Evolutionary conservation across 805 yeast genomes (phyloP), one percentile per base, ranked within the genome.

Genomic region (Nakazawaea siamensis): DNA sequence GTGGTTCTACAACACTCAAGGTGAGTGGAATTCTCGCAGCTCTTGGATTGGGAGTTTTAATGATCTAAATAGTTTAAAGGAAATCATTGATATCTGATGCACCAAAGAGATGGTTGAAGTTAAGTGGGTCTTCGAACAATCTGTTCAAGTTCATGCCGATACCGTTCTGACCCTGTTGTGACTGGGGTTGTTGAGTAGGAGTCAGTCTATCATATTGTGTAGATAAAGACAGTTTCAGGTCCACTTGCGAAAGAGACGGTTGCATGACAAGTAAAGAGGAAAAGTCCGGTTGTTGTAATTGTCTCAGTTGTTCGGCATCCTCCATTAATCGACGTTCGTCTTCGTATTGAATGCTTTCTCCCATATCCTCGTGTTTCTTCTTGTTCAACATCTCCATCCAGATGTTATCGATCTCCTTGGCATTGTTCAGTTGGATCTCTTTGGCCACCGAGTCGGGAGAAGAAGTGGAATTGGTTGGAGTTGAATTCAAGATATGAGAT

Each of bases 351-450:
- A 33, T 24, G 12, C 14, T 27, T 3, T 33, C 40, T 18, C 30
- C 31, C 2, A 37, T 13, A 25, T 33, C 34, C 13, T 29, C 25
- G 16, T 24, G 37, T 14, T 33, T 33, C 27, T 29, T 37, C 11
- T 18, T 29, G 18, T 29, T 37, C 25, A 37, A 13, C 27, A 37
- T 19, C 12, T 20, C 25, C 7, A 37, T 11, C 40, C 40, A 37
- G 8, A 37, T 19, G 15, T 28, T 19, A 25, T 37, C 40, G 13
- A 33, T 31, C 14, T 29, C 35, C 11, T 17, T 34, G 19, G 20
- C 15, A 16, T n/a, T 24, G 14, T 10, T 10, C 6, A 10, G 8
- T 24, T 24, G n/a, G n/a, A n/a, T n/a, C n/a, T n/a, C n/a, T n/a
- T n/a, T n/a, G n/a, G n/a, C n/a, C n/a, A n/a, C n/a, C n/a, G n/a